Percentiles rank a stretch among this genome's conserved stretches.
Conservation (phyloP, 768 basidiomycete genomes). For the Cantharellus cinnabarinus region DNA sequence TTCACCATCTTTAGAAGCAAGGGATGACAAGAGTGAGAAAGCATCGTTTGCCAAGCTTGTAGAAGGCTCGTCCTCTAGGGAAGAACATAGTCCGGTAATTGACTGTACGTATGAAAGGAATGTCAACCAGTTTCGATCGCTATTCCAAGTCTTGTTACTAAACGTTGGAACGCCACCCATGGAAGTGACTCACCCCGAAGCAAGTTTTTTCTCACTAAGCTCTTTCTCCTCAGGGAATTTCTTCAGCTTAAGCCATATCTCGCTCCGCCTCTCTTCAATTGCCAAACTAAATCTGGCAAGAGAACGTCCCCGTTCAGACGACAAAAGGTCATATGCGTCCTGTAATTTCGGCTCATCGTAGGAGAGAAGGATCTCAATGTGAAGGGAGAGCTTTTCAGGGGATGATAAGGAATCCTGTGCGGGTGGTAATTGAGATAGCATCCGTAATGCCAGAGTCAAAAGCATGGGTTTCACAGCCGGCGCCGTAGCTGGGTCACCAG, state of each 20-base stretch:
- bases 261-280: slow-evolving; percentile 55
- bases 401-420: slow-evolving; percentile 40
- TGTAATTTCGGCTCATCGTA: slow-evolving; percentile 33
- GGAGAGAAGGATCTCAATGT: slow-evolving; percentile 40
- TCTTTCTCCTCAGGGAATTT: slow-evolving; percentile 39
- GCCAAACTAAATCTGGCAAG: slow-evolving; percentile 52
- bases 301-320: slow-evolving; percentile 43
- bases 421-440: slow-evolving; percentile 20
- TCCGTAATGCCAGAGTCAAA: slow-evolving; percentile 56
- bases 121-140: slow-evolving; percentile 76
- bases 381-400: slow-evolving; percentile 61
- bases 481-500: slow-evolving; percentile 1
- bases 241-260: slow-evolving; percentile 32
- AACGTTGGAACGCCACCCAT: slow-evolving; percentile 11
- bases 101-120: slow-evolving; percentile 57
- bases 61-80: slow-evolving; percentile 5
- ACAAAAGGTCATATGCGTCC: slow-evolving; percentile 47
- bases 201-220: slow-evolving; percentile 20
- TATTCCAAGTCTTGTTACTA: slow-evolving; percentile 9
- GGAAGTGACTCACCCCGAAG: slow-evolving; percentile 26
- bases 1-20: slow-evolving; percentile 39
- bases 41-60: slow-evolving; percentile 21
- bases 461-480: slow-evolving; percentile 25
- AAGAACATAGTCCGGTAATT: slow-evolving; percentile 13
- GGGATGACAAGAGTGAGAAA: slow-evolving; percentile 29